Evolutionary conservation across 768 basidiomycete genomes (phyloP), one percentile per base, ranked within the genome.

Genomic region (Leccinellum luteum): DNA sequence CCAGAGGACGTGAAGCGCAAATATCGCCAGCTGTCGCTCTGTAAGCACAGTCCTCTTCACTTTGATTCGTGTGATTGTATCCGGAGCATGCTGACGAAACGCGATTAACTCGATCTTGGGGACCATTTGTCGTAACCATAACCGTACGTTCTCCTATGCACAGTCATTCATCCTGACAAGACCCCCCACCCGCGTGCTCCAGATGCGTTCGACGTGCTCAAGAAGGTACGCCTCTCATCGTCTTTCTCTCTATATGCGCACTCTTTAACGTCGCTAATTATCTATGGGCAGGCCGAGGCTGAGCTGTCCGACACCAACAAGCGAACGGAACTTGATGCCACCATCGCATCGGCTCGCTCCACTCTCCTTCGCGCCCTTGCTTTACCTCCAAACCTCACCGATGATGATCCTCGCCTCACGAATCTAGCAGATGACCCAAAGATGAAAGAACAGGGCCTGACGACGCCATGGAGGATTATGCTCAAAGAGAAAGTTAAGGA

Each of bases 141-240:
- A 45, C 38, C 54, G 79, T 79, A 80, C 78, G 78, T 81, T 76
- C 60, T 73, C 55, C 69, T 59, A 73, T 64, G 65, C 60, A 60
- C 70, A 94, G 92, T 97, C 74, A 98, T 99, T 68, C 97, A 99
- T 80, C 97, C 97, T 60, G 97, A 99, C 79, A 99, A 98, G 81
- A 89, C 90, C 66, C 78, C 90, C 70, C 92, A 97, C 75, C 79
- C 83, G 28, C 84, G 86, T 66, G 91, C 92, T 51, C 88, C 92
- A 65, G 92, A 97, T 74, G 94, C 94, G 1, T 97, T 97, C 69
- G 94, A 96, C 72, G 68, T 93, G 32, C 80, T 97, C 48, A 97
- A 97, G 79, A 96, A 97, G 85, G 92, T 90, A 51, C 12, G 74
- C 61, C 12, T 14, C 25, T 32, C 25, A 7, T 38, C 44, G 9